Base-by-base conservation (phyloP, 805 yeast species). In the Suhomyces prunicola region DNA sequence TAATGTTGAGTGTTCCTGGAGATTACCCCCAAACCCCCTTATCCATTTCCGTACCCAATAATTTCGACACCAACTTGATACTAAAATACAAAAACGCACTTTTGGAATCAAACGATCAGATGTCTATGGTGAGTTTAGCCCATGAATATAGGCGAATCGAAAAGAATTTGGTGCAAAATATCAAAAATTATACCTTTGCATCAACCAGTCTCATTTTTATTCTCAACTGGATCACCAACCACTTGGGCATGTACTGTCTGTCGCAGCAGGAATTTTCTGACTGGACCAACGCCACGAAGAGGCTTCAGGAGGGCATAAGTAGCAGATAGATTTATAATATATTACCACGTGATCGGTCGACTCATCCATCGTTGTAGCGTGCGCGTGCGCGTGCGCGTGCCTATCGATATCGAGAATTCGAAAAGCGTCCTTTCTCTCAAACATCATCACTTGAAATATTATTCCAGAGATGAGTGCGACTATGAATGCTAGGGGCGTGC, bases 151-250 rank as follows among this genome's bases (percentile, higher is more conserved):
- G 63, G 52, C 36, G 31, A 44, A 57, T 63, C 22, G 78, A 74
- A 57, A 60, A 54, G 49, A 66, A 66, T 39, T 60, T 75, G 23
- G 48, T 52, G 8, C 47, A 44, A 4, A 72, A 72, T 52, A 57
- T 69, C 17, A 50, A 56, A 22, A 40, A 27, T 5, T 60, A 48
- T 47, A 52, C 57, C 24, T 63, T 67, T 42, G 55, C 50, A 7
- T 47, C 51, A 17, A 29, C 41, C 4, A 59, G 50, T 53, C 57
- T 74, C 23, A 64, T 72, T n/a, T 56, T 58, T 10, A 58, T 62
- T 13, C 48, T 72, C 52, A 73, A 73, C 57, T 67, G 70, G 65
- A 47, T 74, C 4, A 57, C 66, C 10, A 71, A 70, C 50, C 64
- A 71, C 46, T 42, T 70, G 48, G 62, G 58, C 3, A 44, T 44